phyloP scores from a whole-genome alignment of 176 grass and related monocot genomes.

The Chloris gayana region DNA sequence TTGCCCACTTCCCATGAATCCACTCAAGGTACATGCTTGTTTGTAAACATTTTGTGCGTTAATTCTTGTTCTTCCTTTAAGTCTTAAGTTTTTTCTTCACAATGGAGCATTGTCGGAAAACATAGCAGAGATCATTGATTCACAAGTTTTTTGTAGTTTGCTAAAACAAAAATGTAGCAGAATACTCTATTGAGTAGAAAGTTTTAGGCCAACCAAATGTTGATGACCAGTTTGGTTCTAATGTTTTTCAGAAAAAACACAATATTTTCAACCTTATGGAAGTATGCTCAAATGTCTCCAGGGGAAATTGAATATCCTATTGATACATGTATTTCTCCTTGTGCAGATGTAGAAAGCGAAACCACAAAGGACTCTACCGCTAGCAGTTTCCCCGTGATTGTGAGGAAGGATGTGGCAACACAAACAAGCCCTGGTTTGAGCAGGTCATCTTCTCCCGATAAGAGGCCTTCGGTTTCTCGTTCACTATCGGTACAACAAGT shows the following conservation, averaged over 20 bases:
- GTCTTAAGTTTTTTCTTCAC: not conserved
- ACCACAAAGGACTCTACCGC: conserved; percentile 26
- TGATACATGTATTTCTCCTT: conserved; percentile 18
- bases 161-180: not conserved
- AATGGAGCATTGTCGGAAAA: not conserved
- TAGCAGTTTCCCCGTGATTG: conserved; percentile 35
- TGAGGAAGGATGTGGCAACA: conserved; percentile 72
- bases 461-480: conserved; percentile 38
- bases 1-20: conserved; percentile 57
- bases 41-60: not conserved
- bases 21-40: conserved; percentile 45
- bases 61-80: not conserved
- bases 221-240: not conserved
- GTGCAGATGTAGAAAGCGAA: conserved; percentile 29
- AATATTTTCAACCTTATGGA: not conserved
- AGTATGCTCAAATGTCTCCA: conserved; percentile 34
- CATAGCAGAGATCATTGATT: not conserved
- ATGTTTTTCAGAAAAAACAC: conserved; percentile 15
- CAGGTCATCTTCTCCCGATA: conserved; percentile 57
- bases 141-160: not conserved
- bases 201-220: not conserved
- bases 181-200: not conserved
- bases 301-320: conserved; percentile 1
- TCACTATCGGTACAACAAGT: conserved; percentile 42
- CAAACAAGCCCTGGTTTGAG: conserved; percentile 93